Evolutionary conservation across 2,329 filamentous ascomycete species (phyloP).

Genomic region (Pseudopyrenochaeta lycopersici): DNA sequence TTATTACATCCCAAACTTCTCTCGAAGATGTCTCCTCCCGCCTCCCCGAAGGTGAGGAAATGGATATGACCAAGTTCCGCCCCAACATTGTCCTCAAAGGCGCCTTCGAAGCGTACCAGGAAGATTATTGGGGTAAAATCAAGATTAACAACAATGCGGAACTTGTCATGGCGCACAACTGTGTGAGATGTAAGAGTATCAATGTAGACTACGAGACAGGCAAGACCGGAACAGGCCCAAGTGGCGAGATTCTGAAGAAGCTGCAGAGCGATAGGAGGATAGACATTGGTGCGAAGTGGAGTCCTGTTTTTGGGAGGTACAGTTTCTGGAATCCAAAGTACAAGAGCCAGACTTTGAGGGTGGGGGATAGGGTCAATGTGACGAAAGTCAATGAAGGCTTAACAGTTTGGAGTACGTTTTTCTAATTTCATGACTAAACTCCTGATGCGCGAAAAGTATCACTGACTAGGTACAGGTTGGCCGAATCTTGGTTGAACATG

Average conservation of each 20-base stretch:
- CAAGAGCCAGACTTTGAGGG: slow-evolving; percentile 27
- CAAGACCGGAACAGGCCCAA: slow-evolving; percentile 45
- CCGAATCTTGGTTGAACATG: not conserved
- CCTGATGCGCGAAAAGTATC: not conserved
- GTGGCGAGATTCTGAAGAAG: slow-evolving; percentile 55
- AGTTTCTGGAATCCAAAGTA: slow-evolving; percentile 47
- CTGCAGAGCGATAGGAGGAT: slow-evolving; percentile 56
- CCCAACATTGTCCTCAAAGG: slow-evolving; percentile 57
- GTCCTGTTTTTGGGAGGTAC: slow-evolving; percentile 60
- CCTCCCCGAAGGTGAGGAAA: slow-evolving; percentile 45
- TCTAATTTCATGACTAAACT: not conserved
- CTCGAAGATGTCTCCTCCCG: slow-evolving; percentile 69
- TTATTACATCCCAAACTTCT: slow-evolving; percentile 75
- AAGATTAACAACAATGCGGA: slow-evolving; percentile 41
- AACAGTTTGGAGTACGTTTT: slow-evolving; percentile 54
- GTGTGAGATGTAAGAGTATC: slow-evolving; percentile 56
- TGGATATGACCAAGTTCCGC: slow-evolving; percentile 58
- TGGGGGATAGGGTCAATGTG: slow-evolving; percentile 57
- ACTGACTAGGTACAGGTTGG: not conserved
- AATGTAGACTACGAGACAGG: slow-evolving; percentile 60
- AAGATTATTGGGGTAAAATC: slow-evolving; percentile 58
- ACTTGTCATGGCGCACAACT: slow-evolving; percentile 55
- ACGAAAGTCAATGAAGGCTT: slow-evolving; percentile 49
- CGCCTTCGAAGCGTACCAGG: slow-evolving; percentile 52
- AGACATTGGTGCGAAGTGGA: slow-evolving; percentile 56